Evolutionary conservation across 345 rosid species (phyloP).

Genomic region (Eucalyptus lansdowneana): DNA sequence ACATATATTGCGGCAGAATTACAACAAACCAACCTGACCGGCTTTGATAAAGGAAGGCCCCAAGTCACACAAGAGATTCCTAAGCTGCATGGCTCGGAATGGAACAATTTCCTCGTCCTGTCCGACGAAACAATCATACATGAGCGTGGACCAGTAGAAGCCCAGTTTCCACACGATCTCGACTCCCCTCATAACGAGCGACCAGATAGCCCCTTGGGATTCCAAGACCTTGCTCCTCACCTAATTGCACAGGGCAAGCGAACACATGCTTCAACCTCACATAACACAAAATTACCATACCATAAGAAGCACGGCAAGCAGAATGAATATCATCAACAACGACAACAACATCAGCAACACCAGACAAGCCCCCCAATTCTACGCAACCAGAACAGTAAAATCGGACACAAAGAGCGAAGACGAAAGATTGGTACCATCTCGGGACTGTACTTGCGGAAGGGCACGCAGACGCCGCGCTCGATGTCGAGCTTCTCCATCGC

Average conservation of each 20-base stretch:
- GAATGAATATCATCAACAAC: not conserved
- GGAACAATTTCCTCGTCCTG: conserved; percentile 92
- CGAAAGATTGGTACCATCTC: conserved; percentile 51
- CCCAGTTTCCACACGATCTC: conserved; percentile 95
- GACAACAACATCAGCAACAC: not conserved
- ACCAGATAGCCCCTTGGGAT: conserved; percentile 55
- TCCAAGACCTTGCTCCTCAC: conserved; percentile 82
- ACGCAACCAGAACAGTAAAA: not conserved
- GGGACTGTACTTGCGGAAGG: conserved; percentile 95
- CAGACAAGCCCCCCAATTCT: not conserved
- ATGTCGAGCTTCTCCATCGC: conserved; percentile 89
- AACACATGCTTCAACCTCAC: not conserved
- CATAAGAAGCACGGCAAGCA: not conserved
- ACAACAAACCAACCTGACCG: conserved; percentile 78
- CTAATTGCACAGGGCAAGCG: conserved; percentile 11
- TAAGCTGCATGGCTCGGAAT: conserved; percentile 82
- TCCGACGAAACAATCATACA: conserved; percentile 79
- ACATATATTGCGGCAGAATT: not conserved
- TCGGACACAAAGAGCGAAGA: not conserved
- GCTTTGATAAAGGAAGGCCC: conserved; percentile 98
- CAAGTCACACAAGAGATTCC: conserved; percentile 84
- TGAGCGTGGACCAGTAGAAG: conserved; percentile 72
- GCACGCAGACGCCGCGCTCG: conserved; percentile 95
- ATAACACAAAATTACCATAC: not conserved
- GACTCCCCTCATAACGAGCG: conserved; percentile 64